A percentile compares a stretch with the other conserved stretches of the same genome.
These are phyloP conservation scores for Sporothrix globosa DNA, from an alignment of 2,329 filamentous ascomycete species.

Conservation along the genomic window DNA sequence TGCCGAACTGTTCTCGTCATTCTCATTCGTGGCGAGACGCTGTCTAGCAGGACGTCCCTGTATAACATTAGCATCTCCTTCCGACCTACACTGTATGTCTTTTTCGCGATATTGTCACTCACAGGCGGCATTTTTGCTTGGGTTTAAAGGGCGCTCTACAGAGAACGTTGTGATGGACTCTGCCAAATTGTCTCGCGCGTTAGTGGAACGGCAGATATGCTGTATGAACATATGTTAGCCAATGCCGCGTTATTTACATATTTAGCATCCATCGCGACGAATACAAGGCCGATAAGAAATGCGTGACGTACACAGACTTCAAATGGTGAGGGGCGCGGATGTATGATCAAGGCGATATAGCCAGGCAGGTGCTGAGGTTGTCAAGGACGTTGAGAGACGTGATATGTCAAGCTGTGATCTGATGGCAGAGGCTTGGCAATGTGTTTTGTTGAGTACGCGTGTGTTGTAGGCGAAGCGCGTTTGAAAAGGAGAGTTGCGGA, in stretches of 20 bases:
- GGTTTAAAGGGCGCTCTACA: neutral
- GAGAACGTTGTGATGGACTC: neutral
- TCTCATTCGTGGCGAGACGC: constrained; percentile 84
- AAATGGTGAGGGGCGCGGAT: neutral
- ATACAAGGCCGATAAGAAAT: neutral
- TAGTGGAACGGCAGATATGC: neutral
- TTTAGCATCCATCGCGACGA: neutral
- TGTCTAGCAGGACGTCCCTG: constrained; percentile 67
- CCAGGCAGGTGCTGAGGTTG: neutral
- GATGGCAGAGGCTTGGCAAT: neutral
- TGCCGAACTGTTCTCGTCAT: constrained; percentile 81
- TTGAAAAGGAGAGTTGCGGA: neutral
- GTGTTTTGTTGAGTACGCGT: constrained; percentile 2
- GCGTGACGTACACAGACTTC: neutral
- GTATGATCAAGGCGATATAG: neutral
- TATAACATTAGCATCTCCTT: neutral
- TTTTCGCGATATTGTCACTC: constrained; percentile 9
- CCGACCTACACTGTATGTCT: no score
- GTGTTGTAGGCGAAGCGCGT: neutral
- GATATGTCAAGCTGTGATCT: neutral
- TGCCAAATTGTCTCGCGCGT: neutral
- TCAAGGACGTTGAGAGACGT: neutral
- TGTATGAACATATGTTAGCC: neutral
- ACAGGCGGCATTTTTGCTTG: constrained; percentile 36
- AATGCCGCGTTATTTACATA: neutral